Percentiles rank a stretch among this genome's conserved stretches.
Conservation (phyloP, 345 rosid species). For the Diplotaxis tenuifolia region DNA sequence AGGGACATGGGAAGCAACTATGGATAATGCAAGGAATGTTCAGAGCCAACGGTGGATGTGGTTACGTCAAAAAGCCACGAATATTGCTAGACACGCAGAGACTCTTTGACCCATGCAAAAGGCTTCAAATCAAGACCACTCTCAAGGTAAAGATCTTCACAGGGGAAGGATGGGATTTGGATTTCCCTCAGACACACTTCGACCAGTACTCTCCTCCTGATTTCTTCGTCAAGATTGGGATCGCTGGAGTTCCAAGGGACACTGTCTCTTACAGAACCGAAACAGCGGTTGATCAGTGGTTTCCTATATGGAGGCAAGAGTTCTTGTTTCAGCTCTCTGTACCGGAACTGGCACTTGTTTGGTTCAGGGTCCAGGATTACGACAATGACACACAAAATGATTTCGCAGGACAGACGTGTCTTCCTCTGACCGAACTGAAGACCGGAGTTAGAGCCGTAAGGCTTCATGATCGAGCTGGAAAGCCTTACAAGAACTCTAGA, state of each 20-base stretch:
- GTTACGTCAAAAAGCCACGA: slow-evolving; percentile 75
- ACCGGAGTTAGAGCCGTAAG: slow-evolving; percentile 69
- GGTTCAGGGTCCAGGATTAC: slow-evolving; percentile 64
- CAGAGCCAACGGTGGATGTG: slow-evolving; percentile 75
- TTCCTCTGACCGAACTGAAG: slow-evolving; percentile 63
- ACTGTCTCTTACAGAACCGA: slow-evolving; percentile 58
- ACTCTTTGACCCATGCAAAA: slow-evolving; percentile 53
- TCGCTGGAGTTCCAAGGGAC: slow-evolving; percentile 74
- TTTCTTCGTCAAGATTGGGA: slow-evolving; percentile 56
- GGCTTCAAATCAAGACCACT: slow-evolving; percentile 41
- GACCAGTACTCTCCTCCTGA: slow-evolving; percentile 85
- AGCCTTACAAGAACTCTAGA: slow-evolving; percentile 48
- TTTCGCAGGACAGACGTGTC: slow-evolving; percentile 82
- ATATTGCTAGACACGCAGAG: slow-evolving; percentile 43
- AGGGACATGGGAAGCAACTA: slow-evolving; percentile 77
- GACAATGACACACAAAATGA: slow-evolving; percentile 74
- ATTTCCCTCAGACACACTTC: slow-evolving; percentile 65
- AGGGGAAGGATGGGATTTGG: slow-evolving; percentile 84
- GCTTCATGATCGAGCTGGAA: slow-evolving; percentile 53
- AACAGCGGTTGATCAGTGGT: slow-evolving; percentile 64
- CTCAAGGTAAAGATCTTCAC: slow-evolving; percentile 67
- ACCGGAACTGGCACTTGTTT: slow-evolving; percentile 75
- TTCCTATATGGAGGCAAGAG: slow-evolving; percentile 72
- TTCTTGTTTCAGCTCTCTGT: slow-evolving; percentile 69
- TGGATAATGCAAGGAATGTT: slow-evolving; percentile 92